These are phyloP conservation scores for Pyrenophora seminiperda DNA, from an alignment of 2,329 filamentous ascomycete species.

Conservation along the genomic window DNA sequence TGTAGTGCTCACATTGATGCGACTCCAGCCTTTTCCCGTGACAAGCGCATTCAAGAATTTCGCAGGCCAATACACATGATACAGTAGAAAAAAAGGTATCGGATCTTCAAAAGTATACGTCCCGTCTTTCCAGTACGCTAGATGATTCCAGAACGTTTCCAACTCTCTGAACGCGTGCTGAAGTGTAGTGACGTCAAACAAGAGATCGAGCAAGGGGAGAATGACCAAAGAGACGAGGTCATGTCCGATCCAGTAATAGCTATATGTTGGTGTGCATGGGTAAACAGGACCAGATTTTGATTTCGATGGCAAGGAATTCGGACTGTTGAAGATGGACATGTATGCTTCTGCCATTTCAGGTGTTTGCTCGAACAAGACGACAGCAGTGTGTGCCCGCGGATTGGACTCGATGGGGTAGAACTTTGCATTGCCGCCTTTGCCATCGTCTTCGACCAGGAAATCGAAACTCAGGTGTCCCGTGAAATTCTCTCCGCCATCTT, in stretches of 20 bases:
- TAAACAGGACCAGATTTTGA: slow-evolving; percentile 18
- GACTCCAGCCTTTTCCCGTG: slow-evolving; percentile 62
- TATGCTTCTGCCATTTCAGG: slow-evolving; percentile 38
- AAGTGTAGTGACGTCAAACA: slow-evolving; percentile 25
- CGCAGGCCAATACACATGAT: slow-evolving; percentile 60
- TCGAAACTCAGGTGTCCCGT: slow-evolving; percentile 77
- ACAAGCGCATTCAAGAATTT: slow-evolving; percentile 56
- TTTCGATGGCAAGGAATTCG: slow-evolving; percentile 15
- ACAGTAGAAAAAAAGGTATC: slow-evolving; percentile 57
- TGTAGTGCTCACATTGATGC: slow-evolving; percentile 70
- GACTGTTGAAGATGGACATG: slow-evolving; percentile 29
- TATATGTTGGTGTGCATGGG: slow-evolving; percentile 27
- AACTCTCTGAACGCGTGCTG: slow-evolving; percentile 31
- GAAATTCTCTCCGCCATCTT: slow-evolving; percentile 55
- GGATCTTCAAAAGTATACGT: slow-evolving; percentile 58
- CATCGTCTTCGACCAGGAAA: slow-evolving; percentile 62
- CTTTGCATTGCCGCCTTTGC: slow-evolving; percentile 44
- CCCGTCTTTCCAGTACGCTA: slow-evolving; percentile 57
- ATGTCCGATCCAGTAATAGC: slow-evolving; percentile 70
- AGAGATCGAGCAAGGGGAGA: slow-evolving; percentile 39
- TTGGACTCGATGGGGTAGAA: slow-evolving; percentile 75
- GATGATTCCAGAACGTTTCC: slow-evolving; percentile 48
- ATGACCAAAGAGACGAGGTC: slow-evolving; percentile 62
- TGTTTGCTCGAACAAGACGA: slow-evolving; percentile 61
- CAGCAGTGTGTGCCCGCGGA: slow-evolving; percentile 70